Conservation (phyloP, 768 basidiomycete species). For the Crassisporium funariophilum region DNA sequence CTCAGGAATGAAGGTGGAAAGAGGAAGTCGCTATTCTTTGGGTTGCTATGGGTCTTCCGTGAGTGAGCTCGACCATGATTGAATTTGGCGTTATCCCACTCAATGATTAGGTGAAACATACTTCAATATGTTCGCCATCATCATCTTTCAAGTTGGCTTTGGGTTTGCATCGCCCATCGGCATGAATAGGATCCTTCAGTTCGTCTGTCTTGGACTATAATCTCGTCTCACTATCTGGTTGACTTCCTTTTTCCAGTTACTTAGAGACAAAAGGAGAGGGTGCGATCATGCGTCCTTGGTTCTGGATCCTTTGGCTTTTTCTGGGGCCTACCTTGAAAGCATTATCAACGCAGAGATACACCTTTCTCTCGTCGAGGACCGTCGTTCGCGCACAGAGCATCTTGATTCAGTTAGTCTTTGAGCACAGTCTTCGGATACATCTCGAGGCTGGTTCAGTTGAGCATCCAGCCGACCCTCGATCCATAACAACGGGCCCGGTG, state of each 20-base stretch:
- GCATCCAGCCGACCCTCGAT: conserved; percentile 22
- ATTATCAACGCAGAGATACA: conserved; percentile 57
- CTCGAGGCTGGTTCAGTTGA: conserved; percentile 61
- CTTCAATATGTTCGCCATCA: conserved; percentile 26
- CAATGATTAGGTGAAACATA: conserved; percentile 29
- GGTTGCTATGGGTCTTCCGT: conserved; percentile 40
- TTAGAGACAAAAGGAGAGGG: conserved; percentile 53
- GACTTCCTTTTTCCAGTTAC: conserved; percentile 59
- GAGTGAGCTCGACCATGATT: not conserved
- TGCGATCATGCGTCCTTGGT: conserved; percentile 43
- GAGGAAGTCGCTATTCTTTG: conserved; percentile 45
- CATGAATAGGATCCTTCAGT: conserved; percentile 46
- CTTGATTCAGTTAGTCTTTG: conserved; percentile 44
- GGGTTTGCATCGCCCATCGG: conserved; percentile 43
- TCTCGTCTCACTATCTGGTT: too few relatives aligned
- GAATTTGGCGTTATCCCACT: not conserved
- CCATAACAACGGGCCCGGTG: too few relatives aligned
- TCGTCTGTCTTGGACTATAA: conserved; percentile 3
- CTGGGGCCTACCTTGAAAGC: conserved; percentile 47
- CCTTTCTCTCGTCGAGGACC: conserved; percentile 48
- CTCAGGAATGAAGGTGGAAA: conserved; percentile 39
- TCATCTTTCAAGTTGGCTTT: conserved; percentile 28
- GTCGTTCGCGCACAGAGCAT: conserved; percentile 41
- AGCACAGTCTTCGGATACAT: conserved; percentile 59
- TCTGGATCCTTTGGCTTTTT: conserved; percentile 62